phyloP scores from a whole-genome alignment of 768 basidiomycete genomes.

The Clathrus columnatus region DNA sequence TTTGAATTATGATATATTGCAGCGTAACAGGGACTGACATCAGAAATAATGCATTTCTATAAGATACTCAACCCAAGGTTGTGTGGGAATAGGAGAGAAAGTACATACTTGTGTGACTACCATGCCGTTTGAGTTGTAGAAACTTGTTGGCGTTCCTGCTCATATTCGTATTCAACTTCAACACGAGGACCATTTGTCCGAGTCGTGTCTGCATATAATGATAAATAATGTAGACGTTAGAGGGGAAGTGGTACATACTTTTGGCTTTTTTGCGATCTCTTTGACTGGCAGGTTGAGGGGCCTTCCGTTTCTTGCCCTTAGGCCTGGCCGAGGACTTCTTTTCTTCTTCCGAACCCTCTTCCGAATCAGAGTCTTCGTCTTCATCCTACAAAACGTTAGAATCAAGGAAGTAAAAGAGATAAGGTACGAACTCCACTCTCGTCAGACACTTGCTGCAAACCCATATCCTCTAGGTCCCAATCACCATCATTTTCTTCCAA shows the following conservation, averaged over 20 bases:
- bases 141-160: constrained; percentile 42
- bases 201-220: background rate
- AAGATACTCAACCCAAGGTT: no score
- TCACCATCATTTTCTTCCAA: constrained; percentile 21
- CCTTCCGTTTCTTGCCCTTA: constrained; percentile 40
- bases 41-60: no score
- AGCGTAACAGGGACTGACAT: no score
- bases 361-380: constrained; percentile 23
- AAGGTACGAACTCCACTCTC: constrained; percentile 22
- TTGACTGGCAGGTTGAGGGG: constrained; percentile 38
- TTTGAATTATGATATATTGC: background rate
- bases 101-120: background rate
- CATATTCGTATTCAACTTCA: constrained; percentile 95
- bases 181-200: constrained; percentile 64
- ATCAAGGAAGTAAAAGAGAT: constrained; percentile 18
- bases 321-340: constrained; percentile 57
- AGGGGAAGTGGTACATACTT: constrained; percentile 34
- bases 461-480: constrained; percentile 30
- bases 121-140: background rate
- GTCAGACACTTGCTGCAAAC: constrained; percentile 37
- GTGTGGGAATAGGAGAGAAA: background rate
- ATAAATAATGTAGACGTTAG: background rate
- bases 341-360: constrained; percentile 18
- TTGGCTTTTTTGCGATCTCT: constrained; percentile 53
- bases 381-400: constrained; percentile 26